Conservation (phyloP, 164 flowering plant species). For the Magnolia sinica region DNA sequence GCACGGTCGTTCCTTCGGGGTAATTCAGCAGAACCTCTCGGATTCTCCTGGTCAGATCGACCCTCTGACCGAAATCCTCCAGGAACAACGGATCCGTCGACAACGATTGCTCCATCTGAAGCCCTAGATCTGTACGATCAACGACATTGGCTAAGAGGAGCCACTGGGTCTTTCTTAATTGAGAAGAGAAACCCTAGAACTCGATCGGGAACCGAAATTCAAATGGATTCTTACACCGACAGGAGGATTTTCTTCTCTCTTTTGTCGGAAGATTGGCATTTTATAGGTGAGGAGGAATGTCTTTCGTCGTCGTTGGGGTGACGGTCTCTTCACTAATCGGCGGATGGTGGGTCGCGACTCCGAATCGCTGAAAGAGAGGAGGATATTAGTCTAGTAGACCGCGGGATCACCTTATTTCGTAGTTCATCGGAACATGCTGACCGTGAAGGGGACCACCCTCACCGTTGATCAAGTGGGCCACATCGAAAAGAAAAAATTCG, state of each 20-base stretch:
- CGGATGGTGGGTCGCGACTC: too few species aligned
- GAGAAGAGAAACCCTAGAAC: not conserved
- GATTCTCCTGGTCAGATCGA: slow-evolving; percentile 92
- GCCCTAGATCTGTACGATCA: not conserved
- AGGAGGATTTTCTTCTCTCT: not conserved
- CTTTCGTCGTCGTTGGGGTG: too few species aligned
- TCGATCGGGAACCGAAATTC: slow-evolving; percentile 18
- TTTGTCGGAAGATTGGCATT: not conserved
- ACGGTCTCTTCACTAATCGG: too few species aligned
- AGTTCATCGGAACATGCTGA: too few species aligned
- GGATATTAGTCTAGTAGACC: too few species aligned
- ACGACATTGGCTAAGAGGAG: not conserved
- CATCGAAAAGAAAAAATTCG: too few species aligned
- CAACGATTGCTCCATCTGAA: slow-evolving; percentile 18
- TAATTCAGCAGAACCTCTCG: slow-evolving; percentile 86
- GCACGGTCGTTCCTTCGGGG: slow-evolving; percentile 92
- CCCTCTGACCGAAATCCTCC: slow-evolving; percentile 97
- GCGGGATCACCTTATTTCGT: too few species aligned
- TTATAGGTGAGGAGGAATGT: too few species aligned
- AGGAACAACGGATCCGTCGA: slow-evolving; percentile 39
- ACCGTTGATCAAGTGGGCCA: too few species aligned
- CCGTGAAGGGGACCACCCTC: too few species aligned
- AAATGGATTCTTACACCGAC: not conserved
- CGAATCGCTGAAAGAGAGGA: too few species aligned
- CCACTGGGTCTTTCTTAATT: not conserved